Evolutionary conservation across 2,329 filamentous ascomycete genomes (phyloP), one percentile per base, ranked within the genome.

Genomic region (Xylariaceae sp.): DNA sequence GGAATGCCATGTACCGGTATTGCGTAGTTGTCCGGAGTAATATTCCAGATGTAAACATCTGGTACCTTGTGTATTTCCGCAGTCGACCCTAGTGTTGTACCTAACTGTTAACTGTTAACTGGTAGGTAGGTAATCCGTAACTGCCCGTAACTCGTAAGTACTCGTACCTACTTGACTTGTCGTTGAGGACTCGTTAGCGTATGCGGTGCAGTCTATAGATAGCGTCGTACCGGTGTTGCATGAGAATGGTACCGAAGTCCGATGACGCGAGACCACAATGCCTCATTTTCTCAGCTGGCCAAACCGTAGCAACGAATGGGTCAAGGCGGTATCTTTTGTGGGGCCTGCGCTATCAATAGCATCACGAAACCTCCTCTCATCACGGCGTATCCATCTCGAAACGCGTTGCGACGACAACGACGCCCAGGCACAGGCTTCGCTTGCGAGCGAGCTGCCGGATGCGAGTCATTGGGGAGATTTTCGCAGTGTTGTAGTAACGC

Each of bases 361-460:
- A 45, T 45, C 42, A 15, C 9, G 13, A n/a, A 15, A 30, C 51
- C 37, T 37, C 51, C 35, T 54, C 35, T 49, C 39, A 48, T 56
- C 52, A 34, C 37, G 17, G 39, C 30, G 44, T 55, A 47, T 15
- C 5, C 13, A 45, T 45, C n/a, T 37, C 57, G 35, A 45, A 39
- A 57, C 48, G 23, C 42, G 47, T 42, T 44, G 48, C 55, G 52
- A 49, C 57, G 42, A 55, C 52, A 50, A 48, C 23, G 39, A 55
- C 34, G 13, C n/a, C 11, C 2, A 17, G 51, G 30, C 37, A 15
- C 5, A 45, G 23, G 10, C 42, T n/a, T 45, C 42, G 10, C 42
- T 45, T 45, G 37, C 37, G 11, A 42, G 11, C 11, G 37, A 9
- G 37, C 11, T 13, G 37, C 11, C 7, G 37, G 4, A 42, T 42